phyloP scores from a whole-genome alignment of 768 basidiomycete genomes.

The Hericium rajendrae region DNA sequence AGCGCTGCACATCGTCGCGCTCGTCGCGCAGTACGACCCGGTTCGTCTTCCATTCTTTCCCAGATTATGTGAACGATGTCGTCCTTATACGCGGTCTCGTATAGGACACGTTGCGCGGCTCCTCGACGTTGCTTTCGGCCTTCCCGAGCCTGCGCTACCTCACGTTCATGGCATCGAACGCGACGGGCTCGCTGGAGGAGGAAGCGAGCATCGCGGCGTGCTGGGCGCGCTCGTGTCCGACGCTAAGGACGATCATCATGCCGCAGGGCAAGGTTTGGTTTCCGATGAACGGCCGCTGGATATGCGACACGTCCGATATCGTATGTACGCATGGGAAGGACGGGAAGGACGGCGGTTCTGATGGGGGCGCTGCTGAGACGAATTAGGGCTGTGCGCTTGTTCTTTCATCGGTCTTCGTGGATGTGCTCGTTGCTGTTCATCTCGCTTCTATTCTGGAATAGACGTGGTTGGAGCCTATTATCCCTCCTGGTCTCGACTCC shows the following conservation, averaged over 20 bases:
- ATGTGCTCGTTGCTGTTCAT: too few relatives aligned
- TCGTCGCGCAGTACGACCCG: constrained; percentile 38
- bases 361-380: not conserved
- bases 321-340: not conserved
- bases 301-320: not conserved
- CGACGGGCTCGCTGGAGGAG: constrained; percentile 19
- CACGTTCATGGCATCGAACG: constrained; percentile 46
- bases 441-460: too few relatives aligned
- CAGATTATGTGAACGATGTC: not conserved
- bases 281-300: not conserved
- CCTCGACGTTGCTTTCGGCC: constrained; percentile 27
- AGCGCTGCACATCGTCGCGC: constrained; percentile 50
- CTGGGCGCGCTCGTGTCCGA: constrained; percentile 52
- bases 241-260: constrained; percentile 53
- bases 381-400: too few relatives aligned
- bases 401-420: too few relatives aligned
- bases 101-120: constrained; percentile 34
- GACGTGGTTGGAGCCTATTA: too few relatives aligned
- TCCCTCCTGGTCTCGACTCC: too few relatives aligned
- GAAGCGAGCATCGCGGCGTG: constrained; percentile 42
- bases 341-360: not conserved
- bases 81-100: not conserved
- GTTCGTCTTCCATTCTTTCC: constrained; percentile 24
- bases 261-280: constrained; percentile 60
- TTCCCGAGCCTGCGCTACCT: constrained; percentile 39